Conservation (phyloP, 2,329 filamentous ascomycete species). For the Teratosphaeria zuluensis region DNA sequence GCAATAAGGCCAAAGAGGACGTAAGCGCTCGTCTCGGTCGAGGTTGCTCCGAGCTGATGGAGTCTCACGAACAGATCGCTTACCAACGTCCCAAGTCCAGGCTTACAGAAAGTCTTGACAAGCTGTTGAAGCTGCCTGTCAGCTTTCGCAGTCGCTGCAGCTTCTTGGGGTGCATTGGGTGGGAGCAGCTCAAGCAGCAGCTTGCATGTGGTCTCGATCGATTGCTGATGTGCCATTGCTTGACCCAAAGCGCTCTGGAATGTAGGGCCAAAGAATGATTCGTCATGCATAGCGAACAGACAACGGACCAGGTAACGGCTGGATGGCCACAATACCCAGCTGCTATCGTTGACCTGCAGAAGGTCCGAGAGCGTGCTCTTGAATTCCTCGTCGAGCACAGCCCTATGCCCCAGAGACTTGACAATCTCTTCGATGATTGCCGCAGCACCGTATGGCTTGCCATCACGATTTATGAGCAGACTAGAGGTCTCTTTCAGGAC, state of each 20-base stretch:
- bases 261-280: slow-evolving; percentile 25
- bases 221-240: slow-evolving; percentile 1
- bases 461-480: slow-evolving; percentile 45
- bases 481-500: slow-evolving; percentile 42
- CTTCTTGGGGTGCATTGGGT: slow-evolving; percentile 25
- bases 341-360: slow-evolving; percentile 45
- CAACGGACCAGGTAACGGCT: slow-evolving; percentile 59
- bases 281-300: slow-evolving; percentile 41
- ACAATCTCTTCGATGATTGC: slow-evolving; percentile 47
- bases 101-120: slow-evolving; percentile 11
- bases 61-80: slow-evolving; percentile 11
- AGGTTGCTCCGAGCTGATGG: slow-evolving; percentile 18
- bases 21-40: slow-evolving; percentile 27
- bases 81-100: slow-evolving; percentile 1
- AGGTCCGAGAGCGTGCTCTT: slow-evolving; percentile 35
- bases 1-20: slow-evolving; percentile 30
- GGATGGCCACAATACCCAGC: slow-evolving; percentile 53
- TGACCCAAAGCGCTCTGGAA: slow-evolving; percentile 13
- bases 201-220: slow-evolving; percentile 8
- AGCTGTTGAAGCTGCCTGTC: slow-evolving; percentile 29
- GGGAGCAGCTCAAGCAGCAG: slow-evolving; percentile 22
- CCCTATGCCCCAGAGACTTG: slow-evolving; percentile 31
- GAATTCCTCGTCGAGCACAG: slow-evolving; percentile 35
- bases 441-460: slow-evolving; percentile 58
- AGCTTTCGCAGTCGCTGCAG: slow-evolving; percentile 26